Evolutionary conservation across 257 asterid species (phyloP).

Genomic region (Asclepias syriaca): DNA sequence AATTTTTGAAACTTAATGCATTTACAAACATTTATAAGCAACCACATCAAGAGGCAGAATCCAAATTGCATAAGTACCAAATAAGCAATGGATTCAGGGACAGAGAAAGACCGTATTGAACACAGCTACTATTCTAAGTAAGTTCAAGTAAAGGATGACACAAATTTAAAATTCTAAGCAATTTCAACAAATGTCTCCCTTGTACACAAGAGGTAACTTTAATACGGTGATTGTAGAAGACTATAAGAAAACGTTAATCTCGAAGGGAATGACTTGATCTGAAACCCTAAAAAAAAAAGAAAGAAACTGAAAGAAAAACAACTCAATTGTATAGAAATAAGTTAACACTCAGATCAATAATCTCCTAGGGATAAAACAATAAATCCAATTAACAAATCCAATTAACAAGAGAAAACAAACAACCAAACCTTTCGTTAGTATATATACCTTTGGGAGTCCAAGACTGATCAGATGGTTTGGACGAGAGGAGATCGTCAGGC

Average conservation of each 20-base stretch:
- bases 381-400: conserved; percentile 24
- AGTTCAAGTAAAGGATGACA: background rate
- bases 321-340: conserved; percentile 5
- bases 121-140: background rate
- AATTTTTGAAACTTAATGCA: background rate
- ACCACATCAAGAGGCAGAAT: background rate
- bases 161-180: conserved; percentile 5
- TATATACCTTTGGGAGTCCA: conserved; percentile 73
- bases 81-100: background rate
- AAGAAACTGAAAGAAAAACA: conserved; percentile 5
- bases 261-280: conserved; percentile 31
- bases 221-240: background rate
- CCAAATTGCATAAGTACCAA: background rate
- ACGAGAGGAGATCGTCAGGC: conserved; percentile 62
- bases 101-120: background rate
- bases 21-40: background rate
- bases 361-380: conserved; percentile 14
- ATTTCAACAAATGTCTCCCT: background rate
- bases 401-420: conserved; percentile 17
- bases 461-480: conserved; percentile 66
- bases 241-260: conserved; percentile 6
- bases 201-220: background rate
- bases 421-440: background rate
- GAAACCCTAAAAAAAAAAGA: conserved; percentile 36
- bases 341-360: conserved; percentile 34